Evolutionary conservation across 1,139 yeast species (phyloP), one percentile per base, ranked within the genome.

Genomic region (Sugiyamaella sp.): DNA sequence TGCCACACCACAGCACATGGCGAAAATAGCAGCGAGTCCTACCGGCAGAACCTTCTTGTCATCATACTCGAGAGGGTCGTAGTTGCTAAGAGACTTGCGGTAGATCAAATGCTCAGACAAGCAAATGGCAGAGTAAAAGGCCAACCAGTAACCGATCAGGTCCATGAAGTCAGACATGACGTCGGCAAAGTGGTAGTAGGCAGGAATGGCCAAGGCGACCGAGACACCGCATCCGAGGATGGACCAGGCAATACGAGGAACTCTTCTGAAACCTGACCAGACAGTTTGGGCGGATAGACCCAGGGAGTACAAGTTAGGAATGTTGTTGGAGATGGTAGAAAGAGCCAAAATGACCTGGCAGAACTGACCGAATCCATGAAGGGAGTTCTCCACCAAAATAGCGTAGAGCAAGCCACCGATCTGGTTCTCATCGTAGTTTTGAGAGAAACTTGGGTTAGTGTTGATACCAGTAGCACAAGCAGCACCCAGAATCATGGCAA

Each of bases 231-330:
- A 85, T 67, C 95, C 96, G 50, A 77, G 69, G 52, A 86, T 64
- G 49, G 96, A 85, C 96, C 96, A 90, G 49, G 84, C 66, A 49
- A 85, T 79, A 76, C 97, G 82, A 63, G 97, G 97, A 55, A 90
- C 76, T 66, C 76, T 80, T 49, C 82, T 75, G 65, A 89, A 80
- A 58, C 80, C 80, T 47, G 86, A 80, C 88, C 91, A 86, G 63
- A 87, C 76, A 25, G 95, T 82, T 75, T 89, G 97, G 21, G 90
- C 89, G 60, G 91, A 84, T 63, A 90, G 77, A 27, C 89, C 91
- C 66, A 89, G 81, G 17, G 97, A 88, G 77, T 90, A 90, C 85
- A 89, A 84, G 76, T 89, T 90, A 68, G 97, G 97, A 68, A 89
- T 80, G 74, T 89, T 89, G 78, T 89, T 89, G 63, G 96, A 87